phyloP scores from a whole-genome alignment of 2,329 filamentous ascomycete species.

The Intubia oerlemansii region DNA sequence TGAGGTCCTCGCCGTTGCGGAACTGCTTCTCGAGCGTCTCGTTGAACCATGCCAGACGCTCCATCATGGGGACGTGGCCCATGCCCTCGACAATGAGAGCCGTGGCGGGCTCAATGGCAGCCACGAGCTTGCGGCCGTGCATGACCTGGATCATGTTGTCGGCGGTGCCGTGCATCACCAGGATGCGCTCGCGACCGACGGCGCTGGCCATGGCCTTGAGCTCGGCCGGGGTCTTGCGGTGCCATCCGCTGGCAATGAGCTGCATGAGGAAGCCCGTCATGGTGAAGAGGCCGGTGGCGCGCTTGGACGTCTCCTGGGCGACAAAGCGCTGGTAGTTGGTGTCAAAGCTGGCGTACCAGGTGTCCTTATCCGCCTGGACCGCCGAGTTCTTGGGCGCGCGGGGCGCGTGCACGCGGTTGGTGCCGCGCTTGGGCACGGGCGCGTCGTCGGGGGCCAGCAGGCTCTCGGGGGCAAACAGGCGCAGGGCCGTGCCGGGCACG shows the following conservation, averaged over 20 bases:
- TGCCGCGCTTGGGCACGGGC: constrained; percentile 17
- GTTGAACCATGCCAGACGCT: constrained; percentile 50
- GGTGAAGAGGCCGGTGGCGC: constrained; percentile 39
- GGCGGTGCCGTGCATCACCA: constrained; percentile 53
- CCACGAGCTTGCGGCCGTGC: constrained; percentile 48
- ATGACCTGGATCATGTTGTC: constrained; percentile 61
- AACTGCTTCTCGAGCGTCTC: constrained; percentile 35
- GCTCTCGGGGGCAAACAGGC: constrained; percentile 45
- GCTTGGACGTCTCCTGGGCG: constrained; percentile 58
- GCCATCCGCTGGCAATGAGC: constrained; percentile 58
- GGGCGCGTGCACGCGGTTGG: constrained; percentile 8
- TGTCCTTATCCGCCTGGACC: not conserved
- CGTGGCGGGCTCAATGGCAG: constrained; percentile 38
- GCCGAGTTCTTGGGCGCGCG: not conserved
- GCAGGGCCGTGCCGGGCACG: constrained; percentile 39
- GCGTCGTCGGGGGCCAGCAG: constrained; percentile 37
- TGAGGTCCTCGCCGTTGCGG: constrained; percentile 27
- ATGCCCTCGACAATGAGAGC: constrained; percentile 44
- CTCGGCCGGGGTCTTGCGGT: constrained; percentile 50
- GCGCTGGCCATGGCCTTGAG: constrained; percentile 41
- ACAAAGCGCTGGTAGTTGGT: constrained; percentile 68
- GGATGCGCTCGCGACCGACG: constrained; percentile 52
- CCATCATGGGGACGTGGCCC: constrained; percentile 56
- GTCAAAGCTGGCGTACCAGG: constrained; percentile 25
- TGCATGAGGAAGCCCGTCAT: constrained; percentile 53